Base-by-base conservation (phyloP, 2,329 filamentous ascomycete genomes). In the Colletotrichum cuscutae region DNA sequence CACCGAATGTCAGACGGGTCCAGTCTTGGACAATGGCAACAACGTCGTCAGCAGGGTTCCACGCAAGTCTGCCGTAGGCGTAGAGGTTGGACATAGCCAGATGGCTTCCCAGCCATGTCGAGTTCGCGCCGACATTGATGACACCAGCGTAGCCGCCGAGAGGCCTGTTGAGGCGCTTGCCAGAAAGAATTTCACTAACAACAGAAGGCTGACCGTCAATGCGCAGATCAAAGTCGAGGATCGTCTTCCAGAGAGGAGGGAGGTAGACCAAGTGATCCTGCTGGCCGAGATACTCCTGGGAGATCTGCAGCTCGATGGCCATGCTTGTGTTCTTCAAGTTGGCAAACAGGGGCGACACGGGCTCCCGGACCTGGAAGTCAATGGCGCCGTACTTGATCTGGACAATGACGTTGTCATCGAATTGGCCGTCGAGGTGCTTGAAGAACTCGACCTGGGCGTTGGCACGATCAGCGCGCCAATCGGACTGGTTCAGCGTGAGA, bases 321-420 rank as follows among this genome's bases (percentile, higher is more conserved):
- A 81, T 79, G 26, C 78, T 79, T 0, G 87, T 89, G 56, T 85
- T 76, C 6, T 73, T 77, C 15, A 89, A 77, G 63, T 87, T 82
- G 1, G 86, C 86, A 74, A 94, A 93, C 1, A 94, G 81, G 0
- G 92, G 92, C 4, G 89, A 92, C 1, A 86, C 81, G 1, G 92
- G 89, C 78, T 94, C 92, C 46, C 92, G 88, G 12, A 93, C 90
- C 77, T 94, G 92, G 80, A 94, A 94, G 77, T 94, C 92, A 72
- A 94, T 94, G 0, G 92, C 91, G 0, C 92, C 92, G 74, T 92
- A 93, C 80, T 94, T 94, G 80, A 94, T 91, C 78, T 94, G 92
- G 2, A 94, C 86, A 0, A 94, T 86, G 0, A 94, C 91, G 59
- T 94, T 94, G 58, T 91, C 89, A 26, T 92, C 89, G 69, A 94